These are phyloP conservation scores for Aspergillus neoniger DNA, from an alignment of 2,329 filamentous ascomycete genomes.

Conservation along the genomic window DNA sequence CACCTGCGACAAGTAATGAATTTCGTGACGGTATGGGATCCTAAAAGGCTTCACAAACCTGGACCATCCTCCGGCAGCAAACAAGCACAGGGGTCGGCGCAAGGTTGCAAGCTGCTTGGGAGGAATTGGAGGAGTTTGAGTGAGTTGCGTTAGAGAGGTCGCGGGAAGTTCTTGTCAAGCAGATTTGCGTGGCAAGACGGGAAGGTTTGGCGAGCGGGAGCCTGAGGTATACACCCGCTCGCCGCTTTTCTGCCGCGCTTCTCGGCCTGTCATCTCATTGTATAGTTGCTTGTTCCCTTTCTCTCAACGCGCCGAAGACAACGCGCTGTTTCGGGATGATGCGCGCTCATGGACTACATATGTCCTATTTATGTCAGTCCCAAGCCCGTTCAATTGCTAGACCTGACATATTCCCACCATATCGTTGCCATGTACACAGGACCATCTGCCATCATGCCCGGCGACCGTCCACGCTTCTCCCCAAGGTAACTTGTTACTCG, in stretches of 20 bases:
- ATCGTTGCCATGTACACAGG: constrained; percentile 27
- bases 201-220: constrained; percentile 32
- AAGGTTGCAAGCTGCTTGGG: constrained; percentile 30
- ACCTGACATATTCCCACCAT: constrained; percentile 6
- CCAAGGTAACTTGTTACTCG: constrained; percentile 17
- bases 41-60: constrained; percentile 39
- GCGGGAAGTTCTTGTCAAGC: constrained; percentile 29
- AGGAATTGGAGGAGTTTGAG: constrained; percentile 26
- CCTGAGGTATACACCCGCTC: constrained; percentile 25
- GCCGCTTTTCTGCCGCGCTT: constrained; percentile 12
- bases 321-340: constrained; percentile 21
- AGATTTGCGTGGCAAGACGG: constrained; percentile 41
- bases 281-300: not conserved
- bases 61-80: constrained; percentile 39
- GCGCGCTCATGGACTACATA: constrained; percentile 25
- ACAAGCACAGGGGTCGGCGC: constrained; percentile 28
- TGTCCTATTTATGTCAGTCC: not conserved
- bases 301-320: not conserved
- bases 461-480: constrained; percentile 23
- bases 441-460: constrained; percentile 36
- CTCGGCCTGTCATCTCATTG: not conserved
- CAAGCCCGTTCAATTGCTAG: not conserved
- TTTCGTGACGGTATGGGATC: constrained; percentile 25
- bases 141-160: constrained; percentile 28
- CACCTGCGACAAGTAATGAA: constrained; percentile 31